Percentiles rank a stretch among this genome's conserved stretches.
Evolutionary conservation across 169 alveolate species (phyloP).

Genomic region (Neospora caninum): DNA sequence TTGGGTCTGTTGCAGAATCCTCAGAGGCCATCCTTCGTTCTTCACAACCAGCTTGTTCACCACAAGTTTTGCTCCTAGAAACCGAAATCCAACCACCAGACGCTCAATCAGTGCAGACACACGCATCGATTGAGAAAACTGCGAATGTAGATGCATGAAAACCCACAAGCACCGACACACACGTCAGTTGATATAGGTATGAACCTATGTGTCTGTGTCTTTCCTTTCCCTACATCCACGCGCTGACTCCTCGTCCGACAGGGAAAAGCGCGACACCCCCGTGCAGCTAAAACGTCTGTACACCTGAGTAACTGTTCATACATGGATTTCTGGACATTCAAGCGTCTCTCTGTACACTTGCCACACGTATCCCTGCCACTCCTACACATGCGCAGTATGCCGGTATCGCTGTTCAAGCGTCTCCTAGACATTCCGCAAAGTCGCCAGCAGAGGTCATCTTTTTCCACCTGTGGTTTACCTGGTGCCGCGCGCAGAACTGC

Average conservation of each 20-base stretch:
- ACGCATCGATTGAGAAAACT: not conserved
- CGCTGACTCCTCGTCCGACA: not conserved
- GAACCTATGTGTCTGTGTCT: too few relatives aligned
- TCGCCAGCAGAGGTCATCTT: too few relatives aligned
- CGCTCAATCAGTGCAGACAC: not conserved
- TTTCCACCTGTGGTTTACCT: conserved; percentile 12
- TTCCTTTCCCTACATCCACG: too few relatives aligned
- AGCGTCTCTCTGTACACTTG: too few relatives aligned
- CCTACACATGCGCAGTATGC: too few relatives aligned
- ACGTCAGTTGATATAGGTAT: not conserved
- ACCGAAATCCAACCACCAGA: not conserved
- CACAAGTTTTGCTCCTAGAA: conserved; percentile 29
- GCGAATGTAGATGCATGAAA: not conserved
- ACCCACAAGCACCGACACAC: not conserved
- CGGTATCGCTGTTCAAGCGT: too few relatives aligned
- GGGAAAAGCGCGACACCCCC: not conserved
- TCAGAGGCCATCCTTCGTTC: conserved; percentile 54
- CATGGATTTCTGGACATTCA: too few relatives aligned
- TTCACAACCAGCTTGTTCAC: conserved; percentile 34
- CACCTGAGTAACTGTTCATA: not conserved
- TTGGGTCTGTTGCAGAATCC: not conserved
- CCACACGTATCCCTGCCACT: too few relatives aligned
- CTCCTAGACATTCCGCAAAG: too few relatives aligned
- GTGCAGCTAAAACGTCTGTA: not conserved
- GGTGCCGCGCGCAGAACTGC: conserved; percentile 46